Evolutionary conservation across 2,329 filamentous ascomycete species (phyloP).

Genomic region (Cercospora canescens): DNA sequence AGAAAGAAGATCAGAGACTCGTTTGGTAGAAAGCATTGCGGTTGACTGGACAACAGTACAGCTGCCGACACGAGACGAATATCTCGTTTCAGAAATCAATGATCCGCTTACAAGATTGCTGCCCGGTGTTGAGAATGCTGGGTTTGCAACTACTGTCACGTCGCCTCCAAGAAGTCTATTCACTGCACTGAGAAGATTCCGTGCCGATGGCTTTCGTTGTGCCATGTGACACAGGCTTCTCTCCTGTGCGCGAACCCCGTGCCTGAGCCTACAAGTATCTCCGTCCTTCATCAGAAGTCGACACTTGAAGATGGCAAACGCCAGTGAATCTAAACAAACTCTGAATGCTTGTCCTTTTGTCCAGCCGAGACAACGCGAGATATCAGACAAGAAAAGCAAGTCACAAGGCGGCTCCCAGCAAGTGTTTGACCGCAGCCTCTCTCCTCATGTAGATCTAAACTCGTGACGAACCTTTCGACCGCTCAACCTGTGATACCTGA

Average conservation of each 20-base stretch:
- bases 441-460: too few species aligned
- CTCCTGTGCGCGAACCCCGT: neutral
- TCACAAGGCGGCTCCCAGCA: too few species aligned
- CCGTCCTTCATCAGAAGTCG: neutral
- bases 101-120: neutral
- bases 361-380: too few species aligned
- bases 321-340: too few species aligned
- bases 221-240: neutral
- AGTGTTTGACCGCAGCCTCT: too few species aligned
- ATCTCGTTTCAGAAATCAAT: neutral
- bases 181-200: neutral
- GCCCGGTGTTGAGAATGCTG: neutral
- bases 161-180: neutral
- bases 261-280: neutral
- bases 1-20: neutral
- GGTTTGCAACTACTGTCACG: neutral
- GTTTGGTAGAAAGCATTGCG: neutral
- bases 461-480: too few species aligned
- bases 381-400: too few species aligned
- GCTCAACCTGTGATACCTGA: too few species aligned
- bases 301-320: too few species aligned
- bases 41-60: neutral
- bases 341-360: too few species aligned
- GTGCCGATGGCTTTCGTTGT: neutral
- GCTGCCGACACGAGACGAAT: neutral